Percentiles rank a stretch among this genome's conserved stretches.
phyloP scores from a whole-genome alignment of 2,329 filamentous ascomycete species.

The Fusarium kyushuense region DNA sequence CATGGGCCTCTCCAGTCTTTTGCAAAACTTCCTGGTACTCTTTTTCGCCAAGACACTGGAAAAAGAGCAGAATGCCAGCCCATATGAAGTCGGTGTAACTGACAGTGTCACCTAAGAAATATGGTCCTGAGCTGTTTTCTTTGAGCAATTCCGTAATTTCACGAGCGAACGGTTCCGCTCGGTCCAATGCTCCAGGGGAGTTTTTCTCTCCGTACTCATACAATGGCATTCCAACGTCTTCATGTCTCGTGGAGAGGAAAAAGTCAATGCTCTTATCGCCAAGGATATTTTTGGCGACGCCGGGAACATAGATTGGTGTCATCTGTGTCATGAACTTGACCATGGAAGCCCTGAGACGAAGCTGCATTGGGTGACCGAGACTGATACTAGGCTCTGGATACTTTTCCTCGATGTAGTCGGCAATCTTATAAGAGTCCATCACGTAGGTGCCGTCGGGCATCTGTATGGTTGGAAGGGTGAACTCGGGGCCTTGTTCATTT shows the following conservation, averaged over 20 bases:
- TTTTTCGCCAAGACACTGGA: conserved; percentile 25
- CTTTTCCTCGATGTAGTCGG: conserved; percentile 66
- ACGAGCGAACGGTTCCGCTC: conserved; percentile 28
- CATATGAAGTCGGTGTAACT: conserved; percentile 70
- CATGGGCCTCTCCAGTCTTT: conserved; percentile 17
- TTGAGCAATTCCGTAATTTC: conserved; percentile 24
- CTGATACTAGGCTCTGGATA: conserved; percentile 62
- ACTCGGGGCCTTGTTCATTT: conserved; percentile 10
- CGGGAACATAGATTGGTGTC: conserved; percentile 28
- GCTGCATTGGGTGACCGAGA: conserved; percentile 13
- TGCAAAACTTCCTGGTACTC: conserved; percentile 30
- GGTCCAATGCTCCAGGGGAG: conserved; percentile 22
- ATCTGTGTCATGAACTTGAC: conserved; percentile 30
- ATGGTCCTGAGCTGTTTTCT: conserved; percentile 62
- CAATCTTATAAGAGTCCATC: conserved; percentile 74
- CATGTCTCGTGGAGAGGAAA: conserved; percentile 15
- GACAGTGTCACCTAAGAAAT: conserved; percentile 66
- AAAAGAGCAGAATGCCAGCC: conserved; percentile 60
- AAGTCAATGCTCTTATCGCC: conserved; percentile 33
- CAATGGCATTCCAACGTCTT: conserved; percentile 35
- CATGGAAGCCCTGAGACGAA: conserved; percentile 14
- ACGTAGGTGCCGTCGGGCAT: conserved; percentile 67
- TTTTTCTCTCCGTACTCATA: conserved; percentile 29
- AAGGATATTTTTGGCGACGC: conserved; percentile 22
- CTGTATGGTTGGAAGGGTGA: conserved; percentile 61